Conservation (phyloP, 768 basidiomycete species). For the Coprinopsis cinerea region DNA sequence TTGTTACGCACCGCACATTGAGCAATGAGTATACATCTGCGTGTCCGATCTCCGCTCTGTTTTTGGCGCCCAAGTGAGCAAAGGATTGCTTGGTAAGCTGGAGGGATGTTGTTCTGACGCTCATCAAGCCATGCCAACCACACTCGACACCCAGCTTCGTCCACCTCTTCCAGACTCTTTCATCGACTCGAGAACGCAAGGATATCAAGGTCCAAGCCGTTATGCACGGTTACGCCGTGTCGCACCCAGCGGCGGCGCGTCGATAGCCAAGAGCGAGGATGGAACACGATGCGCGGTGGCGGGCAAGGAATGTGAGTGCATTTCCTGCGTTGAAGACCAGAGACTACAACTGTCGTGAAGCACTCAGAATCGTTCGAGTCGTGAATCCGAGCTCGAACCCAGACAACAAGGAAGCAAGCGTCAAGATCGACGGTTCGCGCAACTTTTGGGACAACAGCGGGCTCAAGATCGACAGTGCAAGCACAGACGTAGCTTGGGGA, state of each 20-base stretch:
- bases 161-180: slow-evolving; percentile 16
- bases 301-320: slow-evolving; percentile 65
- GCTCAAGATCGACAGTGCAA: slow-evolving; percentile 71
- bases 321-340: not conserved
- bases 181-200: slow-evolving; percentile 37
- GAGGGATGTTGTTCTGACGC: not conserved
- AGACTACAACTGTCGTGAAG: slow-evolving; percentile 26
- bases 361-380: slow-evolving; percentile 54
- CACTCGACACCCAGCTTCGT: not conserved
- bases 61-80: too few species aligned
- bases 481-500: slow-evolving; percentile 80
- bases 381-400: slow-evolving; percentile 29
- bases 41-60: too few species aligned
- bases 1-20: not conserved
- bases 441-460: slow-evolving; percentile 78
- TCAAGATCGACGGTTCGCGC: slow-evolving; percentile 64
- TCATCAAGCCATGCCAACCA: not conserved
- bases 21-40: not conserved
- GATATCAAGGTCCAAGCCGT: slow-evolving; percentile 36
- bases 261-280: slow-evolving; percentile 64
- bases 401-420: slow-evolving; percentile 49
- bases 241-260: slow-evolving; percentile 55
- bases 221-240: slow-evolving; percentile 58
- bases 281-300: slow-evolving; percentile 64
- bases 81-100: too few species aligned